phyloP scores from a whole-genome alignment of 2,329 filamentous ascomycete species.

The Claviceps sp. region DNA sequence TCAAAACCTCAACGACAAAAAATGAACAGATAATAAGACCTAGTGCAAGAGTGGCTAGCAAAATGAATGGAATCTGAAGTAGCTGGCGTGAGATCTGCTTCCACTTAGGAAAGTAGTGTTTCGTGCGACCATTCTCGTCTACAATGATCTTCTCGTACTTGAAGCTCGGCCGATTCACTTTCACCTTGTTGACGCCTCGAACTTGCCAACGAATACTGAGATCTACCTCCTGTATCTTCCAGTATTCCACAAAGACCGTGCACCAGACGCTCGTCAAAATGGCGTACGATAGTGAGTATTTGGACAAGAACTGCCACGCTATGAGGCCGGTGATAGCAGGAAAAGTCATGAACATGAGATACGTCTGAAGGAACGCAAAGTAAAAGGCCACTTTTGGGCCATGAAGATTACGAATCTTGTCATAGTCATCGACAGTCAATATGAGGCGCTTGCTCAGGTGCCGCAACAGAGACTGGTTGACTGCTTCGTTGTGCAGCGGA shows the following conservation, averaged over 20 bases:
- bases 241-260: slow-evolving; percentile 64
- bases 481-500: slow-evolving; percentile 45
- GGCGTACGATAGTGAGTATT: slow-evolving; percentile 59
- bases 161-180: slow-evolving; percentile 53
- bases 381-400: slow-evolving; percentile 59
- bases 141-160: slow-evolving; percentile 45
- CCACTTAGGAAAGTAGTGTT: slow-evolving; percentile 48
- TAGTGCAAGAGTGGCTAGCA: slow-evolving; percentile 43
- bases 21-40: slow-evolving; percentile 55
- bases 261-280: slow-evolving; percentile 56
- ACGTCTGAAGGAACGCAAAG: slow-evolving; percentile 70
- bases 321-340: slow-evolving; percentile 55
- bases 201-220: slow-evolving; percentile 62
- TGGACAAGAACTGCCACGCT: slow-evolving; percentile 54
- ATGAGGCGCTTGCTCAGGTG: slow-evolving; percentile 41
- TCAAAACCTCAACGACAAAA: slow-evolving; percentile 63
- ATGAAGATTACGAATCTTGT: slow-evolving; percentile 47
- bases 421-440: slow-evolving; percentile 37
- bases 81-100: slow-evolving; percentile 54
- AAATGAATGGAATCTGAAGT: slow-evolving; percentile 55
- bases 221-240: slow-evolving; percentile 64
- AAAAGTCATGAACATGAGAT: slow-evolving; percentile 57
- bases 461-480: slow-evolving; percentile 43
- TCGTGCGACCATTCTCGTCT: slow-evolving; percentile 50
- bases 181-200: slow-evolving; percentile 51